Percentiles rank a stretch among this genome's conserved stretches.
These are phyloP conservation scores for Corchorus olitorius DNA, from an alignment of 345 rosid species.

Conservation along the genomic window DNA sequence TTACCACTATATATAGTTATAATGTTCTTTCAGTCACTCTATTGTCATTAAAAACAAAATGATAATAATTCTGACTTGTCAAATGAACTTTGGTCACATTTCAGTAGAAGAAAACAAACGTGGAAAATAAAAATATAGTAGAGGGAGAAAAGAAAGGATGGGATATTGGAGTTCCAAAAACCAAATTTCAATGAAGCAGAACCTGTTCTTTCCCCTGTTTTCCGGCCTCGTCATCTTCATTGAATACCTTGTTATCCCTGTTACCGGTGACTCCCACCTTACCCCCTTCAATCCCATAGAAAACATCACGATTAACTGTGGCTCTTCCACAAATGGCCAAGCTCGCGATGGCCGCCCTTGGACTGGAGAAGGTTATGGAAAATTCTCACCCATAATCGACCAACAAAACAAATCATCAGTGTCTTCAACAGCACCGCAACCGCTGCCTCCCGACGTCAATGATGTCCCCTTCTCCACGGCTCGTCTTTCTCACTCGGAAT, in stretches of 20 bases:
- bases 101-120: not conserved
- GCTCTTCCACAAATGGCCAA: not conserved
- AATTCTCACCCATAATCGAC: not conserved
- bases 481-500: constrained; percentile 26
- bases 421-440: not conserved
- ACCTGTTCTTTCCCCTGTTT: not conserved
- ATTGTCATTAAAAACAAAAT: too few relatives aligned
- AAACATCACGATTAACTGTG: constrained; percentile 10
- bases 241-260: not conserved
- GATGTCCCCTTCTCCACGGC: constrained; percentile 23
- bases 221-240: not conserved
- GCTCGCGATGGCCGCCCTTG: constrained; percentile 1
- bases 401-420: not conserved
- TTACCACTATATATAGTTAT: too few relatives aligned
- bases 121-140: not conserved
- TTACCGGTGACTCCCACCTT: not conserved
- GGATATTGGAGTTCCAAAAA: not conserved
- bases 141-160: not conserved
- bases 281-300: constrained; percentile 18
- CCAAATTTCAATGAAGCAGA: not conserved
- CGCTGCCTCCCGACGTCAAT: not conserved
- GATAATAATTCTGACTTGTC: not conserved
- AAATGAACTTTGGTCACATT: not conserved
- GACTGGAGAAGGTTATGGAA: not conserved
- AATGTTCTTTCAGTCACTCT: too few relatives aligned